Evolutionary conservation across 208 protist genomes (phyloP), one percentile per base, ranked within the genome.

Genomic region (Blechomonas ayalai): DNA sequence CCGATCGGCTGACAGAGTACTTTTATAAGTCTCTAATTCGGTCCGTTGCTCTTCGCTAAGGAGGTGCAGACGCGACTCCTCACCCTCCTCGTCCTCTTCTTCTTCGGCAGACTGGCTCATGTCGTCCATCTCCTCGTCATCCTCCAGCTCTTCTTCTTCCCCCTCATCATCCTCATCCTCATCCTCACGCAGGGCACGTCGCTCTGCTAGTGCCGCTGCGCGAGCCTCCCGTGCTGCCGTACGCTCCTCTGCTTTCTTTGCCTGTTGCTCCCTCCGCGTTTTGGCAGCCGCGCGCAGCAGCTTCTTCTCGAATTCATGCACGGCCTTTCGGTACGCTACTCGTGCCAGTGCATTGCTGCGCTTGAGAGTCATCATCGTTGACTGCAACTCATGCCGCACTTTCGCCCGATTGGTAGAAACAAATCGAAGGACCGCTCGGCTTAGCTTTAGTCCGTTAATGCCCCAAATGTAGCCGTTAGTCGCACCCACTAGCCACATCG

Each of bases 401-500:
- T 58, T 62, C 25, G 52, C 40, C 4, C 68, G 46, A 42, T 82
- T 82, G 15, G 64, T 23, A 9, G 61, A 56, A 9, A 72, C 55
- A 57, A 82, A 73, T 12, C 61, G 36, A 25, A 80, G 58, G 23
- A 84, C 67, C 20, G 56, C 70, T 18, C 56, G 57, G 19, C 72
- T 68, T 7, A 89, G 53, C 4, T 49, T 29, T 8, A 55, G 53
- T 12, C 54, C 56, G 40, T 83, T 67, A 6, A 89, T 51, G 43
- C 80, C 80, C 8, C 71, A 67, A 12, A 89, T 67, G 39, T 82
- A 65, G n/a, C 80, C 80, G 7, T 73, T 41, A 1, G 75, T 72
- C 9, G 72, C 34, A 22, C 80, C 80, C 18, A 89, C 50, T 37
- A 68, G 73, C 24, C 67, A 55, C 28, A 76, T 53, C 1, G 66